These are phyloP conservation scores for Rehmannia glutinosa DNA, from an alignment of 257 asterid species.

Conservation along the genomic window DNA sequence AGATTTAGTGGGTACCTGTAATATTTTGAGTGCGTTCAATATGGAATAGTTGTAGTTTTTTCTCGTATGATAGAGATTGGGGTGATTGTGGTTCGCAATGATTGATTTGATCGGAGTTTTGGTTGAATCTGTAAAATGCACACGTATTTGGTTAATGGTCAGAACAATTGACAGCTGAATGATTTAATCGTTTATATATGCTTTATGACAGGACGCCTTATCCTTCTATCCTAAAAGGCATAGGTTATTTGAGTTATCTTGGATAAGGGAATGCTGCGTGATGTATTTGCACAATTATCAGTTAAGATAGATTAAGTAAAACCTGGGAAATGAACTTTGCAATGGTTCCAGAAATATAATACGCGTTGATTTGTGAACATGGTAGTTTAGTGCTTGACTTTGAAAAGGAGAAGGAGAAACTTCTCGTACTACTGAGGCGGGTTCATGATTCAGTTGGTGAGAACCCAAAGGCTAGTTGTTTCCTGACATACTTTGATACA, in stretches of 20 bases:
- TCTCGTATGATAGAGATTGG: background rate
- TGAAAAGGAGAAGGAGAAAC: background rate
- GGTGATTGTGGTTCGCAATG: slow-evolving; percentile 12
- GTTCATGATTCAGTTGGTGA: too few species aligned
- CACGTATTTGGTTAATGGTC: background rate
- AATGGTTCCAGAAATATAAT: background rate
- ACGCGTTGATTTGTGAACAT: slow-evolving; percentile 1
- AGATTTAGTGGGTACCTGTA: background rate
- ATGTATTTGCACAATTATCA: background rate
- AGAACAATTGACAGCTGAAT: background rate
- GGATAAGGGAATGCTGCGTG: slow-evolving; percentile 4
- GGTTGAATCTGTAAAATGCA: background rate
- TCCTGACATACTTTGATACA: too few species aligned
- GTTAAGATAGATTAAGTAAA: background rate
- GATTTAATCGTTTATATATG: background rate
- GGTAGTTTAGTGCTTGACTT: background rate
- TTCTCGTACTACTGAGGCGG: background rate
- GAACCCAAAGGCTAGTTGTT: too few species aligned
- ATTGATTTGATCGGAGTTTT: slow-evolving; percentile 18
- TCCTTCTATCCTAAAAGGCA: background rate
- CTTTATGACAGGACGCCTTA: background rate
- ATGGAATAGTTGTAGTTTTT: background rate
- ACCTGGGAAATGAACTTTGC: background rate
- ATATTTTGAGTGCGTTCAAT: background rate
- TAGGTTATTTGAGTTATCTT: slow-evolving; percentile 6